Evolutionary conservation across 1,139 yeast genomes (phyloP).

Genomic region (Blastobotrys apis): DNA sequence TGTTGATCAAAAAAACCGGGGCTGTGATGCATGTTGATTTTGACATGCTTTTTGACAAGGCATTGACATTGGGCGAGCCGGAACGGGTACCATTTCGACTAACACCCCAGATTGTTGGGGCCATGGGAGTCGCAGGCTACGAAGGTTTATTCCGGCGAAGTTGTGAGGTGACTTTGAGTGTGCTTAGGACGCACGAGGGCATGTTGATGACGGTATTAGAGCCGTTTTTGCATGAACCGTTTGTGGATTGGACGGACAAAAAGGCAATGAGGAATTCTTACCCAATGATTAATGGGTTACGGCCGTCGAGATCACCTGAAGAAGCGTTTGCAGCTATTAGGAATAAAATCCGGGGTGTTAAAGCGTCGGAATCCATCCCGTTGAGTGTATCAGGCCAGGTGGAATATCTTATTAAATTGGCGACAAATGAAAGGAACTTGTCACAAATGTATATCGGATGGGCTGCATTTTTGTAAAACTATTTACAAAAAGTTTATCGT

Average conservation of each 20-base stretch:
- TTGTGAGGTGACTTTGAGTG: constrained; percentile 75
- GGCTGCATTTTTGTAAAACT: constrained; percentile 63
- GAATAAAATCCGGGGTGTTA: constrained; percentile 78
- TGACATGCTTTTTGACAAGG: constrained; percentile 87
- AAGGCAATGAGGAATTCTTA: constrained; percentile 17
- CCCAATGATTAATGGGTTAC: constrained; percentile 25
- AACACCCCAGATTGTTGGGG: constrained; percentile 85
- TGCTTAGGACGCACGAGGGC: constrained; percentile 78
- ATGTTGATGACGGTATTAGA: constrained; percentile 87
- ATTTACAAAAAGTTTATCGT: too few relatives aligned
- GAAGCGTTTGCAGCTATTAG: constrained; percentile 72
- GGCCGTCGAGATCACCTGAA: constrained; percentile 45
- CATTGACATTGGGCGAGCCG: constrained; percentile 62
- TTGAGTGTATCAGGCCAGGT: constrained; percentile 92
- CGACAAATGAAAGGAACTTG: constrained; percentile 66
- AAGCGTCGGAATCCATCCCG: constrained; percentile 78
- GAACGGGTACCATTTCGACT: constrained; percentile 92
- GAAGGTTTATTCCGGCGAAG: constrained; percentile 87
- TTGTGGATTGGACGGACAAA: constrained; percentile 42
- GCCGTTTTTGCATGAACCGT: constrained; percentile 88
- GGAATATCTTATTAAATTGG: constrained; percentile 80
- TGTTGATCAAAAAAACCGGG: constrained; percentile 71
- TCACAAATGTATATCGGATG: constrained; percentile 93
- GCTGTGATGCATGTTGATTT: constrained; percentile 90
- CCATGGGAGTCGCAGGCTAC: constrained; percentile 83